Evolutionary conservation across 73 alveolate species (phyloP).

Genomic region (Blepharisma stoltei): DNA sequence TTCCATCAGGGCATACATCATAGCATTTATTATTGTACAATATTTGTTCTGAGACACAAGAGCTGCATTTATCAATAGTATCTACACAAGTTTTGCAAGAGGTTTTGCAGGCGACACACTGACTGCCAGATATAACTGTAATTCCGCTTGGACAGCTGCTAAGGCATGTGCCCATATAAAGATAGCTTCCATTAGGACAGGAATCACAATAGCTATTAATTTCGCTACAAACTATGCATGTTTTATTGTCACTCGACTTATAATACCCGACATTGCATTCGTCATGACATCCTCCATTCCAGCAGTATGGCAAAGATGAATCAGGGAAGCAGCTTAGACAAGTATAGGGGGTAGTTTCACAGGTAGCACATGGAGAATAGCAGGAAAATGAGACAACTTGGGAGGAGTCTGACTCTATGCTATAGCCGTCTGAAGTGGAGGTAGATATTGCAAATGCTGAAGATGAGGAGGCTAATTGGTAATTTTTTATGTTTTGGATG

Average conservation of each 20-base stretch:
- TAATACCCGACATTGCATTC: too few species aligned
- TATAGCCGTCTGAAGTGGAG: neutral
- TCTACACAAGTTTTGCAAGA: neutral
- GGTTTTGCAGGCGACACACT: neutral
- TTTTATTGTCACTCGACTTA: too few species aligned
- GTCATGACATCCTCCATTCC: too few species aligned
- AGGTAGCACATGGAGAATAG: neutral
- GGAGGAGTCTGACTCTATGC: neutral
- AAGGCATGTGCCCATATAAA: neutral
- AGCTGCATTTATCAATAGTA: neutral
- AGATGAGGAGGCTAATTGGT: neutral
- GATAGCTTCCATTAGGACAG: neutral
- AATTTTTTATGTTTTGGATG: neutral
- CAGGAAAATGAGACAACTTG: neutral
- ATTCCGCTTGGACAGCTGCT: neutral
- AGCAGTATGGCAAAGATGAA: too few species aligned
- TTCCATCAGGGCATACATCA: slow-evolving; percentile 17
- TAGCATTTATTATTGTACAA: neutral
- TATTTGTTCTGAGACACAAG: neutral
- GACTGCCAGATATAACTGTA: neutral
- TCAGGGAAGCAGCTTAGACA: neutral
- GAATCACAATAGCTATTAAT: too few species aligned
- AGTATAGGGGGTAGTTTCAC: neutral
- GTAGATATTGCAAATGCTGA: neutral
- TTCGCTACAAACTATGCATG: too few species aligned